Evolutionary conservation across 129 eudicot genomes (phyloP), one percentile per base, ranked within the genome.

Genomic region (Helianthus tuberosus): DNA sequence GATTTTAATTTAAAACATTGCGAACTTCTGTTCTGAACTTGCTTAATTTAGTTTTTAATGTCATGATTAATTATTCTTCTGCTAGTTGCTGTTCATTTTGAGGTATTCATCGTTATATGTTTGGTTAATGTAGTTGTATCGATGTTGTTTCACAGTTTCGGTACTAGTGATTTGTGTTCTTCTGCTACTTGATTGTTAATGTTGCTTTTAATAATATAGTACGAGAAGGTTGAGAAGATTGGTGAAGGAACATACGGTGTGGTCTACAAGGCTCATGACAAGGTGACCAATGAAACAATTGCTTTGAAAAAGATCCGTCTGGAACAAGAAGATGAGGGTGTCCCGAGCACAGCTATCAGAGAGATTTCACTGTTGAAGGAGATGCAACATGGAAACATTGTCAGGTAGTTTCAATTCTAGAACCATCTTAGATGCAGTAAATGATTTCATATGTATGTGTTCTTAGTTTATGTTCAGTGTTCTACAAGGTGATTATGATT

Each of bases 241-340:
- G 97, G 98, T 16, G 93, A 90, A 82, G 98, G 98, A 77, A 90
- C 98, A 1, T 94, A 88, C 29, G 98, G 98, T 57, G 98, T 94
- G 63, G 98, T 94, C 27, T 94, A 90, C 80, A 94, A 90, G 86
- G 97, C 96, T 76, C 97, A 97, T 71, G 96, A 90, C 75, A 82
- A 79, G 20, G 77, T 74, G 69, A 90, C 97, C 13, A 94, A 94
- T 75, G 89, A 94, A 81, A 94, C 96, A 47, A 88, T 94, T 77
- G 98, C 98, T 35, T 77, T 94, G n/a, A n/a, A n/a, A n/a, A n/a
- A n/a, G n/a, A n/a, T n/a, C n/a, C n/a, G n/a, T n/a, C n/a, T n/a
- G n/a, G n/a, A n/a, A n/a, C n/a, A n/a, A n/a, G n/a, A n/a, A n/a
- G n/a, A n/a, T n/a, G n/a, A n/a, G n/a, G n/a, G n/a, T n/a, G n/a